Conservation (phyloP, 768 basidiomycete genomes). For the Leccinum barrowsii region DNA sequence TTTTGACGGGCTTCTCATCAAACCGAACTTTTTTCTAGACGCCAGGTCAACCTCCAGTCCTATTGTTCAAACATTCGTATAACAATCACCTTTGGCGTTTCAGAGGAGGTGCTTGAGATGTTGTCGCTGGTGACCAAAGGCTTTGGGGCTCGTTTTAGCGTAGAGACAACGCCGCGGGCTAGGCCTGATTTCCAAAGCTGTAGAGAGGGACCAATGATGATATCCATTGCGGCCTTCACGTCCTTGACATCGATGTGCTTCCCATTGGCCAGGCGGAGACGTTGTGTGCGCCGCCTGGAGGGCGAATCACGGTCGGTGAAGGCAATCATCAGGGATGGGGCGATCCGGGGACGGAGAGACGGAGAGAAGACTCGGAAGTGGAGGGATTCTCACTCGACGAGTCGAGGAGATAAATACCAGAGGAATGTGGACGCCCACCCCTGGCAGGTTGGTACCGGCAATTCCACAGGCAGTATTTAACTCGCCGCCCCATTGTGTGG, state of each 20-base stretch:
- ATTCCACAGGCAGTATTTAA: constrained; percentile 22
- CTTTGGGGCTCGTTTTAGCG: constrained; percentile 10
- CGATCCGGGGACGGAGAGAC: neutral
- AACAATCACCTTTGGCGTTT: constrained; percentile 17
- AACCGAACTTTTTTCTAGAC: constrained; percentile 27
- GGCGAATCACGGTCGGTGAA: constrained; percentile 3
- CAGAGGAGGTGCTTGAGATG: constrained; percentile 7
- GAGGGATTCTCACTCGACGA: neutral
- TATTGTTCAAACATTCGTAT: neutral
- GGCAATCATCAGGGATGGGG: constrained; percentile 11
- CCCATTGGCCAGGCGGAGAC: constrained; percentile 7
- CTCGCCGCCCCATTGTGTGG: constrained; percentile 7
- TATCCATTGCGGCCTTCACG: constrained; percentile 14
- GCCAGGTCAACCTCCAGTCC: neutral
- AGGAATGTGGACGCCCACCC: neutral
- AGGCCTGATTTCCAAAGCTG: constrained; percentile 19
- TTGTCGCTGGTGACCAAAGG: constrained; percentile 1
- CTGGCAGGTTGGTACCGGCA: neutral
- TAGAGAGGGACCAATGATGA: constrained; percentile 24
- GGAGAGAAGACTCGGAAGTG: neutral
- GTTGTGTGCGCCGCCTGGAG: constrained; percentile 6
- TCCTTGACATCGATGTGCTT: constrained; percentile 17
- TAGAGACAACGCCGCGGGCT: constrained; percentile 1
- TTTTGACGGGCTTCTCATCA: constrained; percentile 23
- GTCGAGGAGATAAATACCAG: constrained; percentile 6